Evolutionary conservation across 1,284 basidiomycete species (phyloP), one percentile per base, ranked within the genome.

Genomic region (Puccinia polysora): DNA sequence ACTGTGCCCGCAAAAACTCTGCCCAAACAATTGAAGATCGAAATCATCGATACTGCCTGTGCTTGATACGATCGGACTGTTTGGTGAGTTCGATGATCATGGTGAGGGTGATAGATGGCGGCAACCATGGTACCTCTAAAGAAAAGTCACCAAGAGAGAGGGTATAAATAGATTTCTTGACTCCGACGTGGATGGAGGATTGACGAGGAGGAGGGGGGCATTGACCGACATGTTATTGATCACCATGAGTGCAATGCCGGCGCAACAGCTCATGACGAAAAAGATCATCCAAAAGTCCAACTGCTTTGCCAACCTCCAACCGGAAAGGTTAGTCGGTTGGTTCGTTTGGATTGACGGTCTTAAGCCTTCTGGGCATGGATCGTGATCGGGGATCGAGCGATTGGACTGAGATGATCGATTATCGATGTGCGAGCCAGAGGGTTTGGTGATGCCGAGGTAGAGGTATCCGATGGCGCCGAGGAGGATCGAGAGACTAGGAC

Each of bases 1-100:
- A 60, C 3, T 6, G 47, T 53, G 15, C 68, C 68, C 1, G 68
- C 68, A 40, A 70, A 70, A n/a, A 70, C 36, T 34, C 68, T 15
- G 7, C 68, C 68, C 23, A 40, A 23, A 62, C 68, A 70, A 30
- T 70, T 70, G 30, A 70, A 70, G 45, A 70, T 30, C 6, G 68
- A 70, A 23, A 70, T 18, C 1, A 70, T 12, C 6, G 68, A 70
- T 2, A 70, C 68, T 25, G 40, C 53, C 14, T 60, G 40, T 15
- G 56, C 40, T 70, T 70, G 68, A 28, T 59, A 40, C 10, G 30
- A 8, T n/a, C 38, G 28, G 14, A 70, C 47, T 2, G 38, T 34
- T 4, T 45, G 28, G 15, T 34, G 15, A 14, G 55, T 28, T 10
- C 23, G 5, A 10, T 40, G 36, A 34, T 18, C 8, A 18, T 53